Conservation (phyloP, 768 basidiomycete species). For the Rhizopogon roseolus region DNA sequence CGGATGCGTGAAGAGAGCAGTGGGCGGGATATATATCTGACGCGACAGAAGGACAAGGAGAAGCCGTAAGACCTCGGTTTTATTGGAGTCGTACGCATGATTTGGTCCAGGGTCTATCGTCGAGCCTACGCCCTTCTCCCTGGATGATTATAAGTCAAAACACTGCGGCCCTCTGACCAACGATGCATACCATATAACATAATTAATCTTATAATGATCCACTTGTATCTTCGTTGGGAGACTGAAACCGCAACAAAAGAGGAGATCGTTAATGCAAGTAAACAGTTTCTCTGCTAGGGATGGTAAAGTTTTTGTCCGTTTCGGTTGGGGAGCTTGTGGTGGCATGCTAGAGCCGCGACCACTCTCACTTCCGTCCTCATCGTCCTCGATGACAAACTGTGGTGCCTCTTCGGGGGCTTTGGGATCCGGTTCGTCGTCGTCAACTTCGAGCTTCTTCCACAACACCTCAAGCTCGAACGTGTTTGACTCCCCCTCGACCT, state of each 20-base stretch:
- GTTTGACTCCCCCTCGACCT: slow-evolving; percentile 66
- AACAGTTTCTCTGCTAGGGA: slow-evolving; percentile 80
- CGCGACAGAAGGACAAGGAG: slow-evolving; percentile 85
- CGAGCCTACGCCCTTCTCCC: slow-evolving; percentile 95
- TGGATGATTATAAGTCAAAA: slow-evolving; percentile 24
- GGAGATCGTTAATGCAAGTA: slow-evolving; percentile 72
- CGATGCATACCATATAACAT: slow-evolving; percentile 75
- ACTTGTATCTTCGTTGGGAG: slow-evolving; percentile 73
- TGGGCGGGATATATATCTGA: slow-evolving; percentile 80
- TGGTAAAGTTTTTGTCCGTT: slow-evolving; percentile 49
- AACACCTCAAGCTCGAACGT: slow-evolving; percentile 75
- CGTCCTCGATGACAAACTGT: slow-evolving; percentile 91
- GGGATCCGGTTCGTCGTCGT: slow-evolving; percentile 30
- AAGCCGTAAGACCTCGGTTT: slow-evolving; percentile 85
- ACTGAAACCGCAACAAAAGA: slow-evolving; percentile 95
- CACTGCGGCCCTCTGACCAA: not conserved
- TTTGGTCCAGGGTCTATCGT: slow-evolving; percentile 66
- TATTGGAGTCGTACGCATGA: slow-evolving; percentile 70
- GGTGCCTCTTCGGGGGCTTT: slow-evolving; percentile 25
- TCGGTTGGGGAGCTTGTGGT: slow-evolving; percentile 18
- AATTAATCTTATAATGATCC: slow-evolving; percentile 79
- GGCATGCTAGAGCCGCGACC: slow-evolving; percentile 26
- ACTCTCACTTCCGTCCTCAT: slow-evolving; percentile 50
- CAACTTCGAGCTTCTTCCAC: slow-evolving; percentile 67
- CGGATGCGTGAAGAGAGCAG: slow-evolving; percentile 63